Evolutionary conservation across 2,329 filamentous ascomycete genomes (phyloP).

Genomic region (Tolypocladium tropicale): DNA sequence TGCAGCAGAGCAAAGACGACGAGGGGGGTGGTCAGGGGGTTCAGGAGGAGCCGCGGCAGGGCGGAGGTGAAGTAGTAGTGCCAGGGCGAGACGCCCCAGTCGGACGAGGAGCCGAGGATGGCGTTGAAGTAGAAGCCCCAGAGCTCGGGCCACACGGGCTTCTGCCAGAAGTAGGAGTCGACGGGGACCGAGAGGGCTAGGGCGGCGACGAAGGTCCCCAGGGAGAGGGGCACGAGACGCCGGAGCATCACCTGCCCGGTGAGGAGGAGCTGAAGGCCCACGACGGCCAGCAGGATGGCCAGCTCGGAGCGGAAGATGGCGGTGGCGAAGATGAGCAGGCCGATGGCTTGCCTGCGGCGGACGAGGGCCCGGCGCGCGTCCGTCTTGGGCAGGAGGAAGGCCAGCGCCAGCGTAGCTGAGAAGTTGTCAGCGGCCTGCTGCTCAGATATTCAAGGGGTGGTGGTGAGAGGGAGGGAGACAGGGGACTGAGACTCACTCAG

Average conservation of each 20-base stretch:
- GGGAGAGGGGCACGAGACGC: constrained; percentile 56
- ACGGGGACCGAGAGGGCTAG: constrained; percentile 61
- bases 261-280: constrained; percentile 54
- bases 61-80: constrained; percentile 78
- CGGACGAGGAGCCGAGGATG: constrained; percentile 67
- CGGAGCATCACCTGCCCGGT: constrained; percentile 39
- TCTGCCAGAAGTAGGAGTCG: constrained; percentile 93
- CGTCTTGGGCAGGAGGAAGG: constrained; percentile 28
- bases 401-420: constrained; percentile 55
- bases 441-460: too few species aligned
- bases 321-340: constrained; percentile 67
- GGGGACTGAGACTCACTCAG: constrained; percentile 61
- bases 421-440: not conserved
- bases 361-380: constrained; percentile 16
- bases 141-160: constrained; percentile 79
- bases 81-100: constrained; percentile 83
- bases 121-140: constrained; percentile 88
- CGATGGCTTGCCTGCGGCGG: constrained; percentile 55
- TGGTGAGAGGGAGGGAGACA: too few species aligned
- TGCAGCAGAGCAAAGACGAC: constrained; percentile 40
- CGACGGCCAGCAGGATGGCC: constrained; percentile 64
- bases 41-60: constrained; percentile 73
- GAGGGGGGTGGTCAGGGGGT: constrained; percentile 56
- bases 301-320: constrained; percentile 86
- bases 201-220: constrained; percentile 54